Evolutionary conservation across 345 rosid species (phyloP), one percentile per base, ranked within the genome.

Genomic region (Trapa incisa): DNA sequence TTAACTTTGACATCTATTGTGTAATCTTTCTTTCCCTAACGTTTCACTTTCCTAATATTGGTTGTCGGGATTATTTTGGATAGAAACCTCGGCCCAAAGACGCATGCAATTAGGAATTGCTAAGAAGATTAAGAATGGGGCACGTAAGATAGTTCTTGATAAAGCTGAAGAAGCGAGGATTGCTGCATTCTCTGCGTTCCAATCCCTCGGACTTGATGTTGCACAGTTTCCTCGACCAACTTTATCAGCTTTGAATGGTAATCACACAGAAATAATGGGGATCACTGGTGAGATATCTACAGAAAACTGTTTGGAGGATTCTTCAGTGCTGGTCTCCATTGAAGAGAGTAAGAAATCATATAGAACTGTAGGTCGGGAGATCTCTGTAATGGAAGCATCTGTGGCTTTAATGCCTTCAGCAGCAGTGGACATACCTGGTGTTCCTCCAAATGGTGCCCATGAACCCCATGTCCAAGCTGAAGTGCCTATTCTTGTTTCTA

Each of bases 91-190:
- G 68, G 92, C 89, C 71, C 97, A 90, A 77, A 84, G 85, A 74
- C 86, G 88, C 63, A 57, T 87, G 67, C 95, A 87, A 11, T 67
- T 91, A 74, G 95, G 99, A 67, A 81, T 88, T 74, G 99, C 95
- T 39, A 93, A 87, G 84, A 93, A 93, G 83, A 88, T 93, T 48
- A 93, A 86, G 80, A 90, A 86, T 76, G 95, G 92, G 72, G 96
- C 99, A 14, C 84, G 92, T 65, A 93, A 87, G 85, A 87, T 93
- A 81, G 99, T 93, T 70, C 87, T 91, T 71, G 97, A 91, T 73
- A 91, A 93, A 84, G 97, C 97, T 33, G 97, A 93, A 86, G 99
- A 90, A 78, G 99, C 97, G 39, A 83, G 94, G 77, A 74, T 81
- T 69, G 89, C 90, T 81, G 99, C 97, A 75, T 93, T 93, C 76